Evolutionary conservation across 2,329 filamentous ascomycete species (phyloP).

Genomic region (Colletotrichum cereale): DNA sequence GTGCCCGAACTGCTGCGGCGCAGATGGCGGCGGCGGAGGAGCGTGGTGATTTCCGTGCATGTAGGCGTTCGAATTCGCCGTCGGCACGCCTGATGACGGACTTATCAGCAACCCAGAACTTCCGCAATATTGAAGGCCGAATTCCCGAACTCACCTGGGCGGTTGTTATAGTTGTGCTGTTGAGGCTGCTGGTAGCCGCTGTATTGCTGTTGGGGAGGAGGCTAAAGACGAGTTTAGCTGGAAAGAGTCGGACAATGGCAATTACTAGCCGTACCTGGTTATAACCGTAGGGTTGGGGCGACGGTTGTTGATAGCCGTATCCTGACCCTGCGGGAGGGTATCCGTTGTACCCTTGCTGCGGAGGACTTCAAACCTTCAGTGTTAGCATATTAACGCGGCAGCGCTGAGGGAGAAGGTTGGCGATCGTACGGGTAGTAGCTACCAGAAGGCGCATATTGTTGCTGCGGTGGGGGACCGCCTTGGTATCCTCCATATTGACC

Average conservation of each 20-base stretch:
- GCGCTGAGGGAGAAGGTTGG: conserved; percentile 44
- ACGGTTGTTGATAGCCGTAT: conserved; percentile 63
- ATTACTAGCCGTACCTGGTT: conserved; percentile 52
- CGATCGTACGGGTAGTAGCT: conserved; percentile 65
- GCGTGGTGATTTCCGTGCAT: conserved; percentile 67
- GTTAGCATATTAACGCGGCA: conserved; percentile 44
- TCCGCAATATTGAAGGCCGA: neutral
- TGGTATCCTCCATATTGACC: conserved; percentile 62
- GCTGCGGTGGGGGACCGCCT: conserved; percentile 50
- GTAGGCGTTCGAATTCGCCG: conserved; percentile 65
- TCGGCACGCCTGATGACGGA: conserved; percentile 52
- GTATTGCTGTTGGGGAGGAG: conserved; percentile 58
- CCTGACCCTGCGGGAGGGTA: conserved; percentile 57
- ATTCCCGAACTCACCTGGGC: conserved; percentile 58
- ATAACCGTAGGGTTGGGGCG: conserved; percentile 61
- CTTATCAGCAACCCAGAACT: conserved; percentile 1
- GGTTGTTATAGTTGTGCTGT: conserved; percentile 61
- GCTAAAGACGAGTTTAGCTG: conserved; percentile 45
- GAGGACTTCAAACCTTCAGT: conserved; percentile 47
- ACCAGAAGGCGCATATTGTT: conserved; percentile 54
- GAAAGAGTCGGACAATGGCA: conserved; percentile 14
- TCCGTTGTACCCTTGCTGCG: conserved; percentile 60
- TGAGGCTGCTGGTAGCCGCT: conserved; percentile 52
- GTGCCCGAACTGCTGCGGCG: conserved; percentile 79
- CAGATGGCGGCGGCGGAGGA: conserved; percentile 75